A percentile compares a stretch with the other conserved stretches of the same genome.
Conservation (phyloP, 371 early-diverging fungal genomes). For the Lichtheimia corymbifera region DNA sequence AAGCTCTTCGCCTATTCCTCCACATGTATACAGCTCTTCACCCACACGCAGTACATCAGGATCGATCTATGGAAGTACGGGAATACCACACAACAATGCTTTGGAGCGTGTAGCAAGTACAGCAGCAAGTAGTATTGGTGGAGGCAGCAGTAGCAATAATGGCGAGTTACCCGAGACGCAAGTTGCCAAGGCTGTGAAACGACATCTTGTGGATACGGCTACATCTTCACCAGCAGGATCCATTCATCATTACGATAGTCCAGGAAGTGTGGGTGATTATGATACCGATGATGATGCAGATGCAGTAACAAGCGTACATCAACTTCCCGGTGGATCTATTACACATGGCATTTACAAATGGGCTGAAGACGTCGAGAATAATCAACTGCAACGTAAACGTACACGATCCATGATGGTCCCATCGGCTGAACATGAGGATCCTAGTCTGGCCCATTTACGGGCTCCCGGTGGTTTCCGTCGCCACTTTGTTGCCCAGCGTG, state of each 20-base stretch:
- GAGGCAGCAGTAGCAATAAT: conserved; percentile 7
- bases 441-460: conserved; percentile 39
- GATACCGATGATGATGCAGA: conserved; percentile 11
- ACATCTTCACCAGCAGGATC: conserved; percentile 27
- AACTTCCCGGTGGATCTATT: conserved; percentile 51
- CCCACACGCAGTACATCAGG: conserved; percentile 22
- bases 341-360: conserved; percentile 65
- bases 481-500: conserved; percentile 76
- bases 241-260: conserved; percentile 4
- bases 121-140: conserved; percentile 1
- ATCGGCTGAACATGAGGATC: conserved; percentile 31
- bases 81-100: neutral
- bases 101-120: too few species aligned
- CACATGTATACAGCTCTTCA: conserved; percentile 30
- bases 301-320: conserved; percentile 28
- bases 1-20: conserved; percentile 33
- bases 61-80: conserved; percentile 25
- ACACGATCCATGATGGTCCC: conserved; percentile 36
- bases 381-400: conserved; percentile 35
- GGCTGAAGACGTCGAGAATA: conserved; percentile 41
- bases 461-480: conserved; percentile 92
- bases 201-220: conserved; percentile 40
- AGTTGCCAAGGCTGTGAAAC: conserved; percentile 45
- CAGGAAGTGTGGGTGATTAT: conserved; percentile 5
- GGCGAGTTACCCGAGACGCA: conserved; percentile 44